phyloP scores from a whole-genome alignment of 495 filamentous ascomycete species.

The Talaromyces proteolyticus region DNA sequence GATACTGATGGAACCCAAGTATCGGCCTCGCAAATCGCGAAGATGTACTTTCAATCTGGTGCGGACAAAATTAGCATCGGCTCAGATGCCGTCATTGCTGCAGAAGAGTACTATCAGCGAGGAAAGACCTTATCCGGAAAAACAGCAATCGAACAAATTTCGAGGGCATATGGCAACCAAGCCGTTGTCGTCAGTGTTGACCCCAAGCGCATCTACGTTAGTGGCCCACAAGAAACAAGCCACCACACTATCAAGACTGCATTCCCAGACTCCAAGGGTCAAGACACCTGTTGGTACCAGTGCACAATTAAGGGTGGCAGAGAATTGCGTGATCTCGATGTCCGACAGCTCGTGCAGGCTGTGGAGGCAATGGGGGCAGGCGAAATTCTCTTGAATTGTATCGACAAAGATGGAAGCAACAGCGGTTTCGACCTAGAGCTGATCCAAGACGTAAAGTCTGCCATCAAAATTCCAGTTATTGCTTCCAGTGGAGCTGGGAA shows the following conservation, averaged over 20 bases:
- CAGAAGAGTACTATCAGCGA: slow-evolving; percentile 75
- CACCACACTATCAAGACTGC: slow-evolving; percentile 74
- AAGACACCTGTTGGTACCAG: slow-evolving; percentile 91
- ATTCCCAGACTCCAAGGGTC: slow-evolving; percentile 65
- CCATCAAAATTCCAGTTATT: slow-evolving; percentile 88
- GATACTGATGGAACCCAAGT: slow-evolving; percentile 86
- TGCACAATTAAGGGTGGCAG: slow-evolving; percentile 94
- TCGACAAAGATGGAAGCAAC: slow-evolving; percentile 94
- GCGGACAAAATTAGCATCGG: slow-evolving; percentile 99
- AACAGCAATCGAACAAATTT: slow-evolving; percentile 93
- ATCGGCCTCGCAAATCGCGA: slow-evolving; percentile 85
- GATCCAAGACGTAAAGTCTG: slow-evolving; percentile 76
- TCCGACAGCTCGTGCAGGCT: slow-evolving; percentile 76
- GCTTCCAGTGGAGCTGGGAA: slow-evolving; percentile 90
- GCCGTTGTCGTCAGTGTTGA: slow-evolving; percentile 96
- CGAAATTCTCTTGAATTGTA: slow-evolving; percentile 93
- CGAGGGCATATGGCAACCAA: slow-evolving; percentile 89
- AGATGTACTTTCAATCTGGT: slow-evolving; percentile 94
- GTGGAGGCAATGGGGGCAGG: slow-evolving; percentile 96
- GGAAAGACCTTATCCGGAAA: slow-evolving; percentile 65
- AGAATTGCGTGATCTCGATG: slow-evolving; percentile 86
- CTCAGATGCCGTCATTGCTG: slow-evolving; percentile 86
- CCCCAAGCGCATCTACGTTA: slow-evolving; percentile 83
- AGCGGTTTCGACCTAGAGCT: slow-evolving; percentile 93
- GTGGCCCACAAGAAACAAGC: slow-evolving; percentile 60